Evolutionary conservation across 106 monocot genomes (phyloP), one percentile per base, ranked within the genome.

Genomic region (Dactylorhiza incarnata): DNA sequence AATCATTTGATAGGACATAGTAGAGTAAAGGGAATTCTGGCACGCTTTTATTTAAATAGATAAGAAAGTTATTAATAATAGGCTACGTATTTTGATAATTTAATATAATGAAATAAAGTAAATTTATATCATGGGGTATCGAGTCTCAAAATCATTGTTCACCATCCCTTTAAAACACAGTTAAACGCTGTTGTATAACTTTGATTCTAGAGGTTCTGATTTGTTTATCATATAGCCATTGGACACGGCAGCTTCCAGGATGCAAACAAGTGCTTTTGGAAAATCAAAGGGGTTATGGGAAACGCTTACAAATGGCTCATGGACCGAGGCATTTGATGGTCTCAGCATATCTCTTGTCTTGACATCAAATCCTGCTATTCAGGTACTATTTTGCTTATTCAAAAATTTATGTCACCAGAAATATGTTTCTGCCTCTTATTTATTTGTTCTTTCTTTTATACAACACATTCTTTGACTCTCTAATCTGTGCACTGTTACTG

Each of bases 211-310:
- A 49, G 52, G 17, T 74, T 46, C 46, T 80, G 73, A 71, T 80
- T 79, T 48, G 52, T 71, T 67, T 49, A 44, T 77, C 55, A 20
- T 84, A 25, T 71, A 97, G 97, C 97, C 97, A 75, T 78, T 97
- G 78, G 97, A 97, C 86, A 97, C 87, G 53, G 94, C 94, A 75
- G 87, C 97, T 61, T 97, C 97, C 49, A 90, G 86, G 83, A 97
- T 97, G 97, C 97, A 97, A 88, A 94, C 97, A 73, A 91, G 97
- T 85, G 93, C 84, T 48, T 97, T 94, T 88, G 97, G 94, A 59
- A 89, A 93, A 74, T 89, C 94, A 5, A 94, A 82, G 70, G 91
- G 97, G 23, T 79, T 97, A 51, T 91, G 85, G 87, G 79, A 85
- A 75, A 94, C 91, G 73, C 89, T 97, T 68, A 73, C 93, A 23